Conservation (phyloP, 2,329 filamentous ascomycete species). For the Leptographium radiaticola region DNA sequence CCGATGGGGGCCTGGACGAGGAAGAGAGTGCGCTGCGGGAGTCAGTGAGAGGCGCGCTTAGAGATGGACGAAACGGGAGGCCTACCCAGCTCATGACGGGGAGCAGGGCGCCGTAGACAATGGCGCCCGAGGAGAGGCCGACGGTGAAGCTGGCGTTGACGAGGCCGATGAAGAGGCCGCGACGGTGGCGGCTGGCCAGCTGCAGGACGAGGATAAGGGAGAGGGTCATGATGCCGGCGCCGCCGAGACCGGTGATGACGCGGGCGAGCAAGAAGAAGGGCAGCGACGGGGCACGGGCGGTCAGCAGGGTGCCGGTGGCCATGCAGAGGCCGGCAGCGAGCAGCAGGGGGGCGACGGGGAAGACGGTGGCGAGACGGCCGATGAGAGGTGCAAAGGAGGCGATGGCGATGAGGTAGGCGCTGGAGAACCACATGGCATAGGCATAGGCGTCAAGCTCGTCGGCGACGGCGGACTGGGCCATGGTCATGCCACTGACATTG, state of each 20-base stretch:
- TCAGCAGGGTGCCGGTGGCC: conserved; percentile 49
- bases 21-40: conserved; percentile 52
- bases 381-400: conserved; percentile 54
- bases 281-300: conserved; percentile 46
- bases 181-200: conserved; percentile 49
- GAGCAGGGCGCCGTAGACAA: conserved; percentile 19
- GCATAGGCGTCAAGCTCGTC: conserved; percentile 62
- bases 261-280: conserved; percentile 55
- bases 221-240: conserved; percentile 59
- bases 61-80: neutral
- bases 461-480: conserved; percentile 66
- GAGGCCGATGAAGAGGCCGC: conserved; percentile 62
- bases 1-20: conserved; percentile 56
- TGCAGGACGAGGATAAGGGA: conserved; percentile 67
- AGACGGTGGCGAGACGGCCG: conserved; percentile 61
- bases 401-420: conserved; percentile 53
- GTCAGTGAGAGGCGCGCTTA: neutral
- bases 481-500: conserved; percentile 73
- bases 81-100: conserved; percentile 54
- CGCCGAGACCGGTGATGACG: conserved; percentile 54
- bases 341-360: conserved; percentile 54
- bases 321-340: conserved; percentile 46
- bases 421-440: conserved; percentile 68
- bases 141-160: conserved; percentile 47
- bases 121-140: conserved; percentile 18